These are phyloP conservation scores for Trypanosoma vivax DNA, from an alignment of 208 protist genomes.

Conservation along the genomic window DNA sequence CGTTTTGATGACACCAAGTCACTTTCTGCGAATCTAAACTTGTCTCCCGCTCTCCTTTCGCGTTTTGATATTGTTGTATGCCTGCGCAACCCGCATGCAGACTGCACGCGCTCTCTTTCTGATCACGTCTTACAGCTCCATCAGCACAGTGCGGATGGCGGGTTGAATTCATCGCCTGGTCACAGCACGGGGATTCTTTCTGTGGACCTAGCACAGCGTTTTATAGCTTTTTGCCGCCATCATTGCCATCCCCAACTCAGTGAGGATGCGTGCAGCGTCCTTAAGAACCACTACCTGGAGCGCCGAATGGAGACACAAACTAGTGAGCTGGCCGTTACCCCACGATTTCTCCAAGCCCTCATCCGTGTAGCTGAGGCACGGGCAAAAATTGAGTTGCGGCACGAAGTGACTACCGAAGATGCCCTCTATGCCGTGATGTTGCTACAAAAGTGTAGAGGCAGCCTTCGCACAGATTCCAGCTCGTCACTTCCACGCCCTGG, in stretches of 20 bases:
- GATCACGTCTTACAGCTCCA: constrained; percentile 93
- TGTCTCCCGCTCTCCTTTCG: constrained; percentile 93
- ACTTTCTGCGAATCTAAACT: constrained; percentile 94
- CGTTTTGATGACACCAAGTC: constrained; percentile 91
- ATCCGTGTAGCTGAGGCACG: constrained; percentile 91
- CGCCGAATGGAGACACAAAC: constrained; percentile 33
- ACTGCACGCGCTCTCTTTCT: constrained; percentile 47
- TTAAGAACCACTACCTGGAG: constrained; percentile 60
- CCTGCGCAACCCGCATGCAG: constrained; percentile 33
- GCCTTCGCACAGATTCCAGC: neutral
- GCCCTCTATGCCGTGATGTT: constrained; percentile 89
- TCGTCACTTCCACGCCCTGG: neutral
- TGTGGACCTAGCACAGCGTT: constrained; percentile 51
- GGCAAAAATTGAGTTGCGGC: constrained; percentile 87
- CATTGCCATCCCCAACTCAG: constrained; percentile 63
- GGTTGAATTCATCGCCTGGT: neutral
- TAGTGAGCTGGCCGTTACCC: constrained; percentile 81
- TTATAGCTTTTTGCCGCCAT: constrained; percentile 58
- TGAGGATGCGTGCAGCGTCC: constrained; percentile 44
- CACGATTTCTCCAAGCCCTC: constrained; percentile 93
- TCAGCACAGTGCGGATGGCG: constrained; percentile 14
- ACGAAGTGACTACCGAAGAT: constrained; percentile 86
- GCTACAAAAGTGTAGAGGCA: constrained; percentile 66
- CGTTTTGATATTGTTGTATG: constrained; percentile 98
- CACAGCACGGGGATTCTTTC: constrained; percentile 26